phyloP scores from a whole-genome alignment of 805 yeast genomes.

The Naumovozyma castellii region DNA sequence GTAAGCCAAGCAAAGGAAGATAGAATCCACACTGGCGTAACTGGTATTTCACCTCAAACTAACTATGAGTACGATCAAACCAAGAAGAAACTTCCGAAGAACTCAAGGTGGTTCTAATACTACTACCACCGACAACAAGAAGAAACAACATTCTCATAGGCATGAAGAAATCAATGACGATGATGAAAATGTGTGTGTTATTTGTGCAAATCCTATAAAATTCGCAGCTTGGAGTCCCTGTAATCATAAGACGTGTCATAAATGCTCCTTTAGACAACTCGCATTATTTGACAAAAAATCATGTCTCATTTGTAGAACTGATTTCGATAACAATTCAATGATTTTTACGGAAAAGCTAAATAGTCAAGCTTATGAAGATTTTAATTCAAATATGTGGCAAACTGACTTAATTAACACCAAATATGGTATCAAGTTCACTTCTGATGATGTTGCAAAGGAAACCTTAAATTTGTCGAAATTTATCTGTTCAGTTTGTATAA shows the following conservation, averaged over 20 bases:
- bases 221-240: constrained; percentile 71
- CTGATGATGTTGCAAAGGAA: constrained; percentile 36
- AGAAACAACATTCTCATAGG: constrained; percentile 1
- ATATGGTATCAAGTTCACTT: constrained; percentile 52
- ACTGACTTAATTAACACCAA: constrained; percentile 30
- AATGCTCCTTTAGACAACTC: constrained; percentile 73
- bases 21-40: too few species aligned
- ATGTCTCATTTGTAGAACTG: constrained; percentile 81
- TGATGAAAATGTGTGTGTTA: constrained; percentile 45
- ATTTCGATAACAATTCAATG: constrained; percentile 37
- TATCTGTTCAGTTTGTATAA: constrained; percentile 45
- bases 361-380: constrained; percentile 31
- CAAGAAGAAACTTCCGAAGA: constrained; percentile 10
- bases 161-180: background rate
- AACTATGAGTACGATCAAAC: background rate
- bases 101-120: constrained; percentile 14
- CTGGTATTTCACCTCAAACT: too few species aligned
- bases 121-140: constrained; percentile 2
- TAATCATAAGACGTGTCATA: constrained; percentile 74
- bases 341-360: constrained; percentile 45
- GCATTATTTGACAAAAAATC: constrained; percentile 63
- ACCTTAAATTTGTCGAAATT: constrained; percentile 45
- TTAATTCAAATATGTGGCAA: constrained; percentile 15
- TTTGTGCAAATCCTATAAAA: constrained; percentile 69
- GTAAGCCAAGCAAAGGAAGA: too few species aligned